Conservation (phyloP, 192 early-diverging fungal species). For the Lobosporangium transversale region DNA sequence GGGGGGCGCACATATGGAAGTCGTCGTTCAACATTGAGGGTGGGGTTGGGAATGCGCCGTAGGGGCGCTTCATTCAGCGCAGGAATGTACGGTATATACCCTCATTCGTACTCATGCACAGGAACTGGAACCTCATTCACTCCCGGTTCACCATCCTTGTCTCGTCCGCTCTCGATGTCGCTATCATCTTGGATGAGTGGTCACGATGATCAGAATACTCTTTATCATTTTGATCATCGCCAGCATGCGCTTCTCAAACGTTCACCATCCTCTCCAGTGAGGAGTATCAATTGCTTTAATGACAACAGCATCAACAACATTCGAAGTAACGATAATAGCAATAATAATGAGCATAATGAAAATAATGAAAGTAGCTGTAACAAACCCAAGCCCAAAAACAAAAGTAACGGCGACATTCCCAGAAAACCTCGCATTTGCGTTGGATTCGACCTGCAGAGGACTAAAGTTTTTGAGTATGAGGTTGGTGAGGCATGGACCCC, state of each 20-base stretch:
- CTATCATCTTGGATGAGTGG: no score
- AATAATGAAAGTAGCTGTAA: neutral
- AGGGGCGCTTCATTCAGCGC: constrained; percentile 19
- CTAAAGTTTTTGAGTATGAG: constrained; percentile 43
- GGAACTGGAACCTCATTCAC: neutral
- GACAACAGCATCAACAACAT: no score
- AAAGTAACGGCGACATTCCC: no score
- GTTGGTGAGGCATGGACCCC: constrained; percentile 8
- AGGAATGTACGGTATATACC: constrained; percentile 3
- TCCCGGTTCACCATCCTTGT: neutral
- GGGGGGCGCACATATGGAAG: no score
- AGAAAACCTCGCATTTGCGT: constrained; percentile 10
- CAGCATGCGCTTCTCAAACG: no score
- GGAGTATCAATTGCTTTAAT: no score
- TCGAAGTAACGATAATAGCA: neutral
- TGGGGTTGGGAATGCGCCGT: constrained; percentile 11
- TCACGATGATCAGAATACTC: no score
- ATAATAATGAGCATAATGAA: neutral
- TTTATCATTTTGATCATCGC: no score
- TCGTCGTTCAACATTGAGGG: no score
- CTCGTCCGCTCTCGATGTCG: neutral
- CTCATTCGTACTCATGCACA: neutral
- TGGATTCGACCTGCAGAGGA: constrained; percentile 27
- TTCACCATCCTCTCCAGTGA: constrained; percentile 26
- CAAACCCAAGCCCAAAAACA: no score